Evolutionary conservation across 306 rosid genomes (phyloP), one percentile per base, ranked within the genome.

Genomic region (Vigna angularis): DNA sequence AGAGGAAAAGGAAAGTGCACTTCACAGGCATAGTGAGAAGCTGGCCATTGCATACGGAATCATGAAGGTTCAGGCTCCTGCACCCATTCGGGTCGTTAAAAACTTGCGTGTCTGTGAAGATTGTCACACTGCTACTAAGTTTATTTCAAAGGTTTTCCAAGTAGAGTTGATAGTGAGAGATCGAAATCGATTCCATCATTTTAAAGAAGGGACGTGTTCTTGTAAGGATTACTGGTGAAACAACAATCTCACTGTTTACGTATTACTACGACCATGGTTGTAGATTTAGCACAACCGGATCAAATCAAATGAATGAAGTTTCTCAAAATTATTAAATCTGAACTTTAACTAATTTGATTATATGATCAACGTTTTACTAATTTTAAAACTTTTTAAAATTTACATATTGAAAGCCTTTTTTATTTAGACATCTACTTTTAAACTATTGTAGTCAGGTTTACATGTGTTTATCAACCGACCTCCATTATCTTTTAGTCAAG

Each of bases 41-140:
- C 75, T 86, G 66, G 87, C 89, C 53, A 83, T 86, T 76, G 87
- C 89, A 51, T 86, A 76, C 53, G 89, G 89, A 45, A 72, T 86
- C 38, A 56, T 86, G 76, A 86, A 76, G 83, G 68, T 76, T 61
- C 58, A 12, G 44, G 72, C 83, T 20, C 81, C 59, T 28, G 22
- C 22, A 30, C 78, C 87, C 32, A 86, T 86, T 68, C 72, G 87
- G 73, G 80, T 83, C 55, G 87, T 80, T 70, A 86, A 86, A 69
- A 86, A 83, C 81, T 69, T 83, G 10, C 62, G 89, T 17, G 79
- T 86, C 9, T 86, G 85, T 68, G 85, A 83, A 83, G 89, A 86
- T 61, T 86, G 89, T 74, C 89, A 86, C 85, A 66, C 71, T 1
- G 89, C 89, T 66, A 75, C 83, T 0, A 86, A 82, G 81, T 28